These are phyloP conservation scores for Cenococcum geophilum DNA, from an alignment of 495 filamentous ascomycete genomes.

Conservation along the genomic window DNA sequence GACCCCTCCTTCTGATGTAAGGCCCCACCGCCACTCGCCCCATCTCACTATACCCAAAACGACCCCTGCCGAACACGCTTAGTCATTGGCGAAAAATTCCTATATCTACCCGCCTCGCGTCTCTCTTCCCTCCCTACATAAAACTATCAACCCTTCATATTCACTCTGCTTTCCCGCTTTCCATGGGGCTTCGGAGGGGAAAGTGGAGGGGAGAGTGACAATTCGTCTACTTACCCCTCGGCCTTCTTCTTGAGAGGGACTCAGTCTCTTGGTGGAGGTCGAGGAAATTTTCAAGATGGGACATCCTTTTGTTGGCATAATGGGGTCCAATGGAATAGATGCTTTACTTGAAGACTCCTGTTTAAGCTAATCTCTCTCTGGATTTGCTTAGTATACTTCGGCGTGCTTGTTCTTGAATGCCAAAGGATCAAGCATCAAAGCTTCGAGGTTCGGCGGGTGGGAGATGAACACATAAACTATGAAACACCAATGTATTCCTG, in stretches of 20 bases:
- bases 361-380: no score
- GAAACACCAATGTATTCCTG: no score
- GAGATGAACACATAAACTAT: no score
- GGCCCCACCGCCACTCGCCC: neutral
- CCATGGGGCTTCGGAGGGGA: conserved; percentile 63
- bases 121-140: conserved; percentile 51
- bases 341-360: no score
- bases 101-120: conserved; percentile 13
- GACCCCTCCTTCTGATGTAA: neutral
- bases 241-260: conserved; percentile 4
- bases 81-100: conserved; percentile 1
- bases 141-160: conserved; percentile 67
- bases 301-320: conserved; percentile 9
- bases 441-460: no score
- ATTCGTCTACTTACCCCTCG: conserved; percentile 37
- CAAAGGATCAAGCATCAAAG: no score
- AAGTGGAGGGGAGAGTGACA: conserved; percentile 62
- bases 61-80: conserved; percentile 10
- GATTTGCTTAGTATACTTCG: no score
- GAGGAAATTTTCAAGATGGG: conserved; percentile 31
- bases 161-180: conserved; percentile 65
- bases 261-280: conserved; percentile 19
- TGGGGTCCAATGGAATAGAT: no score
- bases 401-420: no score
- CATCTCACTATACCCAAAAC: neutral